Evolutionary conservation across 1,139 yeast genomes (phyloP), one percentile per base, ranked within the genome.

Genomic region (Suhomyces kunorum): DNA sequence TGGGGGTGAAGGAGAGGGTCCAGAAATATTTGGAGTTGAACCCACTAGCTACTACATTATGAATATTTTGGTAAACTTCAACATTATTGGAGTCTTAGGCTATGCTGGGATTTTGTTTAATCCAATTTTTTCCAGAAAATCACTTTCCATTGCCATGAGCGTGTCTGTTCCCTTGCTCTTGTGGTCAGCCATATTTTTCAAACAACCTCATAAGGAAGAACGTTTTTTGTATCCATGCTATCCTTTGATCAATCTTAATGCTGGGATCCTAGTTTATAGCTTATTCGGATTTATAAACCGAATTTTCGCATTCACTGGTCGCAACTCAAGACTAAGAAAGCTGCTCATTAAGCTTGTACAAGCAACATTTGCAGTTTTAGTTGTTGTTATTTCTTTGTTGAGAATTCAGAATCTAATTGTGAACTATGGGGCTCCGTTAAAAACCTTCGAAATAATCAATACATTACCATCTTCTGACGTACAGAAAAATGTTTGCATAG

Each of bases 141-240:
- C 51, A 3, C 28, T 46, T 1, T 29, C 51, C 5, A 47, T 42
- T 11, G 40, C 38, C 6, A n/a, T 49, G 19, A 41, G 50, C 23
- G 39, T 54, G 6, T 49, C 64, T n/a, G 28, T 51, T 2, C 76
- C 76, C 1, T 56, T 86, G 23, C 42, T 75, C 4, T 36, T 85
- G 0, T 90, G 98, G 98, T 57, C 76, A 18, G 63, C 61, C 0
- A 72, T 89, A 3, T 87, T 90, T 56, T 71, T 74, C 42, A 48
- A 64, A 6, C 97, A 89, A 54, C 94, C 96, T 2, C 98, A 90
- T 59, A 92, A 92, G 58, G 98, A 90, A 59, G 98, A 90, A 59
- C 71, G 98, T 45, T 92, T 90, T 58, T 63, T 90, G 52, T 92
- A 88, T 53, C 96, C 96, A 8, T 72, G 87, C 0, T 90, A 90